These are phyloP conservation scores for Neurospora tetraspora DNA, from an alignment of 495 filamentous ascomycete genomes.

Conservation along the genomic window DNA sequence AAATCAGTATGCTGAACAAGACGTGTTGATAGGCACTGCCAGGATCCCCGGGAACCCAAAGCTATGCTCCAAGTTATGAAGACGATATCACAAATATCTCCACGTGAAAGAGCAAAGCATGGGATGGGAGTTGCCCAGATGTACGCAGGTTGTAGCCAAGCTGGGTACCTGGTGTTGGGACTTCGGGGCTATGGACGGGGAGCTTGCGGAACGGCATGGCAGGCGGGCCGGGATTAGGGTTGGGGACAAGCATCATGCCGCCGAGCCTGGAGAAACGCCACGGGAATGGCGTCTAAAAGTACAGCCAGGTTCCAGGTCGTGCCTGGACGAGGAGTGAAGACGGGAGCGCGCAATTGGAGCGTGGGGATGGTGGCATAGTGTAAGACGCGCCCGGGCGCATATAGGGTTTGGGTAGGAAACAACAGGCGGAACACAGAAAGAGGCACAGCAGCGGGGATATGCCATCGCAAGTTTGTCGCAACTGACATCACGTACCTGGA, in stretches of 20 bases:
- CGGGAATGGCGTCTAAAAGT: background rate
- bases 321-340: background rate
- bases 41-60: background rate
- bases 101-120: background rate
- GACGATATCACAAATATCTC: background rate
- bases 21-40: background rate
- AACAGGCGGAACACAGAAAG: background rate
- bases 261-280: background rate
- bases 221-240: background rate
- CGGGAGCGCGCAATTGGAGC: background rate
- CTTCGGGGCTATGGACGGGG: background rate
- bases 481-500: background rate
- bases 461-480: background rate
- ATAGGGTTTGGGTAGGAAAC: background rate
- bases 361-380: background rate
- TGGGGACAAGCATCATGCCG: background rate
- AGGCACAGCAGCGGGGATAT: background rate
- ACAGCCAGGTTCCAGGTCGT: background rate
- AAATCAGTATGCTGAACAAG: constrained; percentile 5
- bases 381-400: background rate
- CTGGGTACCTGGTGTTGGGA: background rate
- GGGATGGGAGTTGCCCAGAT: background rate
- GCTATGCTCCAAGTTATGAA: background rate
- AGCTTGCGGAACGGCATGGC: background rate
- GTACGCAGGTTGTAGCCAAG: background rate